Evolutionary conservation across 106 monocot species (phyloP), one percentile per base, ranked within the genome.

Genomic region (Acorus calamus): DNA sequence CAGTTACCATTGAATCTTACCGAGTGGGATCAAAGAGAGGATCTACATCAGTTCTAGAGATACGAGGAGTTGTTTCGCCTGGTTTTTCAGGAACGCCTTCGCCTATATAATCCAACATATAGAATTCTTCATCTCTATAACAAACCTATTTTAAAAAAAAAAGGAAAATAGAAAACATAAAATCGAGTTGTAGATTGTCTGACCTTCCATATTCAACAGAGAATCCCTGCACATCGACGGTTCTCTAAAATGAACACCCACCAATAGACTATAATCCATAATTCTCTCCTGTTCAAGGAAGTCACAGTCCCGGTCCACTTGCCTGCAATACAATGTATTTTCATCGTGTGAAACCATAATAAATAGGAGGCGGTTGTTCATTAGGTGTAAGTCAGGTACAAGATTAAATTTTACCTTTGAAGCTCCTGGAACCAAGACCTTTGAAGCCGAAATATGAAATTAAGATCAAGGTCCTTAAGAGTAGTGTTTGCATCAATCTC

Each of bases 401-500:
- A 45, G 3, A 8, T 2, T 65, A 28, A 64, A 52, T 13, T 55
- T 47, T 57, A 78, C 77, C 77, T 78, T 2, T 46, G 47, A 46
- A 78, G 68, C 43, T 72, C 77, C 51, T 72, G 72, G 13, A 67
- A 72, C 77, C 77, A 67, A 44, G 65, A 42, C 50, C 45, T 71
- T 11, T 66, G 66, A 51, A 77, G 55, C 44, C 71, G 61, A 65
- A 78, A 78, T 7, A 78, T 42, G 43, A 78, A 78, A 42, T 72
- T 78, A 9, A 78, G 55, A 58, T 78, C 77, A 8, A 78, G 72
- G 44, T 78, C 77, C 42, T 78, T 78, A 42, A 73, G 52, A 9
- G 78, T 78, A 5, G 78, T 73, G 57, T 61, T 78, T 28, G 53
- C 73, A n/a, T 78, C 78, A 44, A 73, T 78, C 55, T 78, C 73